A percentile compares a stretch with the other conserved stretches of the same genome.
These are phyloP conservation scores for Saccharomyces eubayanus DNA, from an alignment of 805 yeast species.

Conservation along the genomic window DNA sequence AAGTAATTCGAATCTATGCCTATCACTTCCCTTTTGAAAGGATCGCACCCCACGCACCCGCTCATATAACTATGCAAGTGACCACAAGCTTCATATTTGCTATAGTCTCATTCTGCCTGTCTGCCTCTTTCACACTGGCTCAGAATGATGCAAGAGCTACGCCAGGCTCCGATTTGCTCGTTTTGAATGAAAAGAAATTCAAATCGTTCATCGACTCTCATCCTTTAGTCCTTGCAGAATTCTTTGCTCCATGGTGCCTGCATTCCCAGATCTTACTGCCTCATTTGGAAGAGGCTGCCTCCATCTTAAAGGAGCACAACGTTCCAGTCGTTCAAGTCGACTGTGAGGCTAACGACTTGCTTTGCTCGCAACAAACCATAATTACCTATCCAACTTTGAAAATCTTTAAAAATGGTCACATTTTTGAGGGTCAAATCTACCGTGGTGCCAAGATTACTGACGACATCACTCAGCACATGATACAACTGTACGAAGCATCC, in stretches of 20 bases:
- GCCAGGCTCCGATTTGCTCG: slow-evolving; percentile 75
- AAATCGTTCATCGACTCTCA: slow-evolving; percentile 56
- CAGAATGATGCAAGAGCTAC: slow-evolving; percentile 57
- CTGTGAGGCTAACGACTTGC: slow-evolving; percentile 64
- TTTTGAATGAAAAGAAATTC: slow-evolving; percentile 60
- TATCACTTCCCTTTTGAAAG: not conserved
- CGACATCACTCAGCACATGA: slow-evolving; percentile 69
- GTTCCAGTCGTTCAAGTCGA: slow-evolving; percentile 75
- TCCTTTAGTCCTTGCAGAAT: slow-evolving; percentile 75
- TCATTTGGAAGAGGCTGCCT: slow-evolving; percentile 68
- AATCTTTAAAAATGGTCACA: slow-evolving; percentile 49
- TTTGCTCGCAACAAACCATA: slow-evolving; percentile 59
- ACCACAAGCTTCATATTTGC: not conserved
- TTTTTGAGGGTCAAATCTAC: slow-evolving; percentile 48
- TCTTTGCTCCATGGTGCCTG: slow-evolving; percentile 96
- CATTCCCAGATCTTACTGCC: slow-evolving; percentile 84
- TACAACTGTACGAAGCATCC: slow-evolving; percentile 71
- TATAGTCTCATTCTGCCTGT: not conserved
- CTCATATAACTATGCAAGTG: not conserved
- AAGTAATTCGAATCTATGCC: not conserved
- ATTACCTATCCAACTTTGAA: slow-evolving; percentile 78
- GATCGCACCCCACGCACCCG: not conserved
- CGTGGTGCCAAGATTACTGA: slow-evolving; percentile 75
- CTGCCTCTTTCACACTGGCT: slow-evolving; percentile 26
- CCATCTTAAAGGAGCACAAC: slow-evolving; percentile 52